These are phyloP conservation scores for Anisodus acutangulus DNA, from an alignment of 257 asterid species.

Conservation along the genomic window DNA sequence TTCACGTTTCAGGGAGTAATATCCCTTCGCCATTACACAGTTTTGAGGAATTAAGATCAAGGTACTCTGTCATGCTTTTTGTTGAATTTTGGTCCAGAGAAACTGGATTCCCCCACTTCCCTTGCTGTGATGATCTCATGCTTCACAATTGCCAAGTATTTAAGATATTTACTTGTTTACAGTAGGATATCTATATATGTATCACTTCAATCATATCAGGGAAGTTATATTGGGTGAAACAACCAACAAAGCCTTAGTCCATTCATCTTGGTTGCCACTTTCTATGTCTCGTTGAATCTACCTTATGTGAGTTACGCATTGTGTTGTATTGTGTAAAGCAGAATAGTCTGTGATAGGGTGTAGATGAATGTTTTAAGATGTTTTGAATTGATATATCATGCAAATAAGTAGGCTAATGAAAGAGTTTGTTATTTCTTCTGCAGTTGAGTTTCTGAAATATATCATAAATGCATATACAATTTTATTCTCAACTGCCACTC, in stretches of 20 bases:
- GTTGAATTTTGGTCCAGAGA: not conserved
- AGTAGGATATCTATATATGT: not conserved
- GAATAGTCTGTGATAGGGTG: not conserved
- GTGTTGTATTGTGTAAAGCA: not conserved
- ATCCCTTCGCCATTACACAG: constrained; percentile 79
- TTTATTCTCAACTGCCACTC: not conserved
- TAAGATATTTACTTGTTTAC: constrained; percentile 10
- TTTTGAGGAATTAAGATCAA: constrained; percentile 65
- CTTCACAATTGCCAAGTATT: not conserved
- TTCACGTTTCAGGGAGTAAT: constrained; percentile 90
- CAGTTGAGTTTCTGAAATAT: not conserved
- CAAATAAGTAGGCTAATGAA: constrained; percentile 15
- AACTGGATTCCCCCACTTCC: not conserved
- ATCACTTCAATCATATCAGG: not conserved
- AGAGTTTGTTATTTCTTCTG: not conserved
- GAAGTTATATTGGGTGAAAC: not conserved
- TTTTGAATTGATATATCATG: not conserved
- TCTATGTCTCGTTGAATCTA: not conserved
- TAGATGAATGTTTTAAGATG: not conserved
- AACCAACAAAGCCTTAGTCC: not conserved
- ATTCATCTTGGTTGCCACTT: not conserved
- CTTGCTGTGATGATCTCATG: constrained; percentile 8
- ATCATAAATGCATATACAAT: not conserved
- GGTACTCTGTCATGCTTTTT: constrained; percentile 46
- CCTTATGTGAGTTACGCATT: not conserved